Conservation (phyloP, 192 early-diverging fungal species). For the Geosiphon pyriformis region DNA sequence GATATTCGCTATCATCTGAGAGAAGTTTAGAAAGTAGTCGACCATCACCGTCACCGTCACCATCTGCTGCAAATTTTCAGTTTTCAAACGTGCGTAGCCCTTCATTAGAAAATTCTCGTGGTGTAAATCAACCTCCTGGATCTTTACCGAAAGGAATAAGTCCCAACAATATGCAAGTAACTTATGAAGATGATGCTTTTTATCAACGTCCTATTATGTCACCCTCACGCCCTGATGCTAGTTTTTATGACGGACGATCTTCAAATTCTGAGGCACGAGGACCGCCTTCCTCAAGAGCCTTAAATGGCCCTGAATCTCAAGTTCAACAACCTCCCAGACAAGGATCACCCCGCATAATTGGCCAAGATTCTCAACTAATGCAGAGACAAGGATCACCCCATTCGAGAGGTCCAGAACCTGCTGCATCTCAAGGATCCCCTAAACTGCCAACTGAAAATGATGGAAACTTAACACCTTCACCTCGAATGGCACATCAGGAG, state of each 20-base stretch:
- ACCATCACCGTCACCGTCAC: neutral
- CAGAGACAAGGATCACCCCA: neutral
- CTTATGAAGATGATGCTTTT: neutral
- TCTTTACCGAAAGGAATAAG: neutral
- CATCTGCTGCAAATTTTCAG: neutral
- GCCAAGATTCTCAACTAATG: neutral
- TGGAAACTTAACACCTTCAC: neutral
- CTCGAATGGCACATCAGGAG: neutral
- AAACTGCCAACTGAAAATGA: neutral
- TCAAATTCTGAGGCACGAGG: no score
- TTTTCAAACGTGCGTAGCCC: neutral
- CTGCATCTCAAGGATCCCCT: neutral
- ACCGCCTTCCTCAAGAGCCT: neutral
- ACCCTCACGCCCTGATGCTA: neutral
- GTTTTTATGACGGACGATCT: neutral
- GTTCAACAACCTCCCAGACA: neutral
- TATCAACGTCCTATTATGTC: neutral
- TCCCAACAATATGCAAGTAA: neutral
- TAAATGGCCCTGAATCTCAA: neutral
- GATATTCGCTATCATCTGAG: neutral
- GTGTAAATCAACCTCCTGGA: neutral
- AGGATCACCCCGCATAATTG: neutral
- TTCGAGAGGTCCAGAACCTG: neutral
- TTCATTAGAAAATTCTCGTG: neutral
- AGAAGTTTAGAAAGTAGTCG: neutral